phyloP scores from a whole-genome alignment of 2,329 filamentous ascomycete species.

The Bimuria novae-zelandiae region DNA sequence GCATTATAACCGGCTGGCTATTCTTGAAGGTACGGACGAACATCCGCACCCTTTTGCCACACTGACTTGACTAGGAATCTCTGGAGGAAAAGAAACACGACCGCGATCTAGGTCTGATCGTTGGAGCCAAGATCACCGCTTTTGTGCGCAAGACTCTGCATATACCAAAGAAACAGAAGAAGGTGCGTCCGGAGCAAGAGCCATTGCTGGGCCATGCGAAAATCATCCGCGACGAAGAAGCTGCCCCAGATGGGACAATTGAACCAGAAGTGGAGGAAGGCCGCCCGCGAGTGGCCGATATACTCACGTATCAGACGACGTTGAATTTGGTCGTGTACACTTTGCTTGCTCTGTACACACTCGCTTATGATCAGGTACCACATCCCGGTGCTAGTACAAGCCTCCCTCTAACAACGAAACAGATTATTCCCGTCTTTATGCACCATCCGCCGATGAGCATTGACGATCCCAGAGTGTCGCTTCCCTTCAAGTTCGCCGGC shows the following conservation, averaged over 20 bases:
- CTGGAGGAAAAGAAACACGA: slow-evolving; percentile 70
- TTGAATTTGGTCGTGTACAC: slow-evolving; percentile 80
- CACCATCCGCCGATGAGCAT: slow-evolving; percentile 67
- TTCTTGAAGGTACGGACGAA: slow-evolving; percentile 69
- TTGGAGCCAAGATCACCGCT: slow-evolving; percentile 68
- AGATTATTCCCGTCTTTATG: slow-evolving; percentile 82
- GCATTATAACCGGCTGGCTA: slow-evolving; percentile 72
- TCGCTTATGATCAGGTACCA: slow-evolving; percentile 76
- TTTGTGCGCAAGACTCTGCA: slow-evolving; percentile 29
- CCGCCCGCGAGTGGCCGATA: slow-evolving; percentile 59
- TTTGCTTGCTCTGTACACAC: slow-evolving; percentile 77
- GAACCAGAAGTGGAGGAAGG: slow-evolving; percentile 15
- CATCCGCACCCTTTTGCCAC: not conserved
- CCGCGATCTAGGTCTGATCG: slow-evolving; percentile 73
- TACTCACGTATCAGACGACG: slow-evolving; percentile 74
- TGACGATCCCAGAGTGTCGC: slow-evolving; percentile 60
- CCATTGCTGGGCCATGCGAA: slow-evolving; percentile 37
- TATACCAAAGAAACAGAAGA: slow-evolving; percentile 16
- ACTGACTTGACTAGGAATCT: slow-evolving; percentile 65
- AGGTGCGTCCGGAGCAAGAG: slow-evolving; percentile 27
- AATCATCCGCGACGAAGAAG: slow-evolving; percentile 20
- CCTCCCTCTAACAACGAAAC: slow-evolving; percentile 9
- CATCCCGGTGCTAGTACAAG: not conserved
- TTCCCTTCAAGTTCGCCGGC: slow-evolving; percentile 81
- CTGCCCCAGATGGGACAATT: slow-evolving; percentile 2